Conservation (phyloP, 805 yeast genomes). For the Saturnispora hagleri region DNA sequence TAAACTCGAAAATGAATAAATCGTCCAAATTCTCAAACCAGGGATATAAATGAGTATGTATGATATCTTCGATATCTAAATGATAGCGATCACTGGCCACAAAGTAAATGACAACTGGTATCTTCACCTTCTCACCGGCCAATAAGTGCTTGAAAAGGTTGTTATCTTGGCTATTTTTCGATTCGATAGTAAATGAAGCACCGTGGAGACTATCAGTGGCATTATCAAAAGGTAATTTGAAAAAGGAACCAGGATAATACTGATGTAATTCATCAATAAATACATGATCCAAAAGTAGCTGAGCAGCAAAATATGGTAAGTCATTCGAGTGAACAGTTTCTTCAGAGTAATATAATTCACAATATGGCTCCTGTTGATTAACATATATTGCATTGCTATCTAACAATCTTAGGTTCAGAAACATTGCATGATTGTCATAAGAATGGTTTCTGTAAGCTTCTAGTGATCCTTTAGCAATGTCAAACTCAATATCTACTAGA, state of each 20-base stretch:
- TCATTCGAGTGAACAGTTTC: conserved; percentile 37
- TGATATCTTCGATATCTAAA: conserved; percentile 18
- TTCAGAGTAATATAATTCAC: conserved; percentile 28
- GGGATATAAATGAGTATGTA: conserved; percentile 9
- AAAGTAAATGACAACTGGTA: conserved; percentile 7
- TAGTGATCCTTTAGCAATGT: conserved; percentile 14
- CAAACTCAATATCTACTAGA: conserved; percentile 15
- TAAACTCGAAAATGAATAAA: conserved; percentile 5
- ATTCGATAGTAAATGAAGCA: background rate
- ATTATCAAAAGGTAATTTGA: conserved; percentile 5
- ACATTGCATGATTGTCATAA: conserved; percentile 12
- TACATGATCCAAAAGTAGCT: conserved; percentile 27
- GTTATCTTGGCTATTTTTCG: background rate
- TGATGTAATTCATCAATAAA: conserved; percentile 21
- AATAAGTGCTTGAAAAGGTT: background rate
- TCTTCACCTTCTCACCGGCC: background rate
- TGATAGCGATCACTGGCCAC: conserved; percentile 2
- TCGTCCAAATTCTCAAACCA: background rate
- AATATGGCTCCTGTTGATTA: conserved; percentile 18
- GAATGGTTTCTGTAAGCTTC: conserved; percentile 5
- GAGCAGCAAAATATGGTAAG: conserved; percentile 41
- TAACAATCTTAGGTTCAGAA: conserved; percentile 15
- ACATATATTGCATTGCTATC: conserved; percentile 22
- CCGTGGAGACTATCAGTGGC: background rate
- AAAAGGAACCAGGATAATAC: conserved; percentile 19